Base-by-base conservation (phyloP, 306 rosid genomes). In the Malus sylvestris region DNA sequence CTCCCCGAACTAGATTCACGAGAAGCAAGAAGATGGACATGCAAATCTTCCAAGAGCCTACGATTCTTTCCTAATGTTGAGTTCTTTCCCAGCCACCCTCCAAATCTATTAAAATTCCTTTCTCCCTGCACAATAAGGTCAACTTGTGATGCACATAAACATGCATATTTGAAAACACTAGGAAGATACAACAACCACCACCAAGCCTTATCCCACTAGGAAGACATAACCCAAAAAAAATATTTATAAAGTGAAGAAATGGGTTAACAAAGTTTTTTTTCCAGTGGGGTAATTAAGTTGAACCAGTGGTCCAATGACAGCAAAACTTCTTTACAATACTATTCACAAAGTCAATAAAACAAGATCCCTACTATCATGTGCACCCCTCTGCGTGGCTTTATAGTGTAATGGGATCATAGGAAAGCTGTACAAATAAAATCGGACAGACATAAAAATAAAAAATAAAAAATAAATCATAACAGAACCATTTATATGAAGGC, bases 41-140 rank as follows among this genome's bases (percentile, higher is more conserved):
- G 99, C 71, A 95, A 76, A 81, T 95, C 99, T 63, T 95, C 99
- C 88, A 95, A 72, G 78, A 95, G 97, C 85, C 97, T 88, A 70
- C 67, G 32, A 83, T 92, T 88, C 86, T 95, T 95, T 19, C 97
- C 89, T 70, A 19, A 79, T 38, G 99, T 90, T 18, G 99, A 95
- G 86, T 95, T 95, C 83, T 92, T 95, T 72, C 99, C 97, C 44
- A 95, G 81, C 99, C 99, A 95, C 23, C 97, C 97, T 51, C 97
- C 93, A 84, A 95, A 95, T 80, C 99, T 90, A 73, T 89, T 95
- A 76, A 84, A 95, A 83, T 90, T 92, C 20, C 93, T 81, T 81
- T 95, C 97, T 74, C 92, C 93, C 97, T 95, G 89, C 82, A 82
- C 38, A 76, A 79, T 7, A 46, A 79, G 46, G 70, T 29, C 73